Percentiles rank a stretch among this genome's conserved stretches.
These are phyloP conservation scores for Sporisorium iseilematis-ciliati DNA, from an alignment of 1,284 basidiomycete genomes.

Conservation along the genomic window DNA sequence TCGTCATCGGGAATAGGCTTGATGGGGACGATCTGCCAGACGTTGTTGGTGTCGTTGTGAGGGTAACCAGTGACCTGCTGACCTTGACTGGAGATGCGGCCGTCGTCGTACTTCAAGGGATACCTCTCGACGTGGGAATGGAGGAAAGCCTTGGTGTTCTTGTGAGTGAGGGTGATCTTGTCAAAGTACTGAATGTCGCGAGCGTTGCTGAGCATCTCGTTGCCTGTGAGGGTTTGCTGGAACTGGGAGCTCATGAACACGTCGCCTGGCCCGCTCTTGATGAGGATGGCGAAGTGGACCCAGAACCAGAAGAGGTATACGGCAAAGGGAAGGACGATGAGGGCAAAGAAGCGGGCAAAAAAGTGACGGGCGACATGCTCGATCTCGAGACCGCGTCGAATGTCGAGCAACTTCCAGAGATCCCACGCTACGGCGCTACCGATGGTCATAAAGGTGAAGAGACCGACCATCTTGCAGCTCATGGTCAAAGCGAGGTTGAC, in stretches of 20 bases:
- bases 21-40: conserved; percentile 95
- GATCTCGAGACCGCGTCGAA: conserved; percentile 78
- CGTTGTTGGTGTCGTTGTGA: conserved; percentile 91
- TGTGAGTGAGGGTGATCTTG: conserved; percentile 87
- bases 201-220: conserved; percentile 88
- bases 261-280: conserved; percentile 91
- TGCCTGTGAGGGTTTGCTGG: conserved; percentile 93
- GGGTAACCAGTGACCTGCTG: conserved; percentile 99
- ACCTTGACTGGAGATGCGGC: conserved; percentile 93
- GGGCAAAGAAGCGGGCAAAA: conserved; percentile 83
- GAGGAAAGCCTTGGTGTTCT: conserved; percentile 89
- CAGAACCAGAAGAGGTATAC: conserved; percentile 97
- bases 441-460: conserved; percentile 89
- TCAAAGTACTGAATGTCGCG: conserved; percentile 95
- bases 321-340: conserved; percentile 87
- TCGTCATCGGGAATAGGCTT: conserved; percentile 74
- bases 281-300: conserved; percentile 91
- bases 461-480: conserved; percentile 97
- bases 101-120: conserved; percentile 94
- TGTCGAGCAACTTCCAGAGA: conserved; percentile 93
- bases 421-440: conserved; percentile 92
- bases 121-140: conserved; percentile 93
- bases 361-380: conserved; percentile 92
- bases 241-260: conserved; percentile 97
- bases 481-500: conserved; percentile 93